Conservation (phyloP, 441 rosid genomes). For the Arabidopsis hybrid region DNA sequence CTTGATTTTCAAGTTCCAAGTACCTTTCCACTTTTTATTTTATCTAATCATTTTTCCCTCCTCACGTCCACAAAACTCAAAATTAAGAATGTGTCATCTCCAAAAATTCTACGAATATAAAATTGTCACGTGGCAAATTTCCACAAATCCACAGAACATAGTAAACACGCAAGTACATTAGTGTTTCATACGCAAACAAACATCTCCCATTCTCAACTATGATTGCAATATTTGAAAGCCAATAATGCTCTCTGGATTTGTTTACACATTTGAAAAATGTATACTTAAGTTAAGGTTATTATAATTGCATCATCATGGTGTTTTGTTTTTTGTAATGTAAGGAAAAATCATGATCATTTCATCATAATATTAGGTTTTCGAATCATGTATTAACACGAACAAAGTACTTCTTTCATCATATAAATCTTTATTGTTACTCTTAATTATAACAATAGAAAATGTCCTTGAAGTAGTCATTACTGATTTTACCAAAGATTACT, state of each 20-base stretch:
- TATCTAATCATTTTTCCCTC: background rate
- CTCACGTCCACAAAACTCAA: conserved; percentile 24
- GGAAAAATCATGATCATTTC: conserved; percentile 1
- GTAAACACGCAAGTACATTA: conserved; percentile 42
- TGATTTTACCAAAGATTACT: background rate
- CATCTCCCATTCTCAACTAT: conserved; percentile 34
- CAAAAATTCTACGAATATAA: conserved; percentile 21
- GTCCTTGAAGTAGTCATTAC: background rate
- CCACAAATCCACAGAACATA: conserved; percentile 16
- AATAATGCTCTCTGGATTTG: conserved; percentile 14
- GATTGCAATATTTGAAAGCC: conserved; percentile 27
- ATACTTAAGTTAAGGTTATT: conserved; percentile 1
- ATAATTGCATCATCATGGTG: conserved; percentile 28
- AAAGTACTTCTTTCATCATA: background rate
- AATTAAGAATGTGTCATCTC: conserved; percentile 27
- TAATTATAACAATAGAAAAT: background rate
- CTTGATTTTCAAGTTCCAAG: conserved; percentile 35
- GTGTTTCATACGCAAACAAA: conserved; percentile 46
- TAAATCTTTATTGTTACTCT: background rate
- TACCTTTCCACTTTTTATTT: conserved; percentile 21
- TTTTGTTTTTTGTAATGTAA: background rate
- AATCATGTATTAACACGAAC: background rate
- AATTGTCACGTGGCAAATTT: conserved; percentile 19
- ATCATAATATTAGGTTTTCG: background rate
- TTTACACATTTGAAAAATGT: background rate